Conservation (phyloP, 495 filamentous ascomycete genomes). For the Tetracladium marchalianum region DNA sequence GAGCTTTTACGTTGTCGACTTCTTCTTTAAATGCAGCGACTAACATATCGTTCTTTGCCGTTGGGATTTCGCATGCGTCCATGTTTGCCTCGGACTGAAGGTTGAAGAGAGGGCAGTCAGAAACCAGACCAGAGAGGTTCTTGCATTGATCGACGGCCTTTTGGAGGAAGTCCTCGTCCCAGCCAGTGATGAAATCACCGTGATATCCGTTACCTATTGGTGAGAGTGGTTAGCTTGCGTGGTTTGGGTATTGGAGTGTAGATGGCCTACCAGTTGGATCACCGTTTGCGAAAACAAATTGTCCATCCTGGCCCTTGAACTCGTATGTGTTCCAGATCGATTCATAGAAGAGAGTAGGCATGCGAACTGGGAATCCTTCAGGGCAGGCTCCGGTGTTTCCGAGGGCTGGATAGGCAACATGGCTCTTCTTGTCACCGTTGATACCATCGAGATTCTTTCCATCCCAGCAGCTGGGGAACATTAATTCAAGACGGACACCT, state of each 20-base stretch:
- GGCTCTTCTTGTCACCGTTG: conserved; percentile 31
- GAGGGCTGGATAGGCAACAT: conserved; percentile 63
- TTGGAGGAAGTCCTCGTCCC: conserved; percentile 57
- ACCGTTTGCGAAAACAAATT: conserved; percentile 75
- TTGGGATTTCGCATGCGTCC: conserved; percentile 30
- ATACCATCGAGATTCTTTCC: conserved; percentile 44
- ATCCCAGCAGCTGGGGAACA: conserved; percentile 70
- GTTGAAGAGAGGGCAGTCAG: conserved; percentile 50
- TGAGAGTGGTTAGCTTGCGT: conserved; percentile 1
- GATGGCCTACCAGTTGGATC: conserved; percentile 53
- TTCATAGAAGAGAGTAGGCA: conserved; percentile 76
- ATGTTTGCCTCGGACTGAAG: conserved; percentile 33
- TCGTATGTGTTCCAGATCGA: conserved; percentile 73
- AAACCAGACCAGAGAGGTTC: conserved; percentile 39
- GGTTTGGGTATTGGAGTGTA: not conserved
- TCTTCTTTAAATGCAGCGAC: conserved; percentile 29
- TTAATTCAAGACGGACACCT: conserved; percentile 60
- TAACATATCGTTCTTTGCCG: conserved; percentile 22
- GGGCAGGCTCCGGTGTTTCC: conserved; percentile 76
- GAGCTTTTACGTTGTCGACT: conserved; percentile 26
- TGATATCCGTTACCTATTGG: conserved; percentile 31
- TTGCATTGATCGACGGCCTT: conserved; percentile 50
- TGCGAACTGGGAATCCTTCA: conserved; percentile 52
- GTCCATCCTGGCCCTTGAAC: conserved; percentile 55
- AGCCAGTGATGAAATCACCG: conserved; percentile 74